These are phyloP conservation scores for Suhomyces canberraensis DNA, from an alignment of 805 yeast genomes.

Conservation along the genomic window DNA sequence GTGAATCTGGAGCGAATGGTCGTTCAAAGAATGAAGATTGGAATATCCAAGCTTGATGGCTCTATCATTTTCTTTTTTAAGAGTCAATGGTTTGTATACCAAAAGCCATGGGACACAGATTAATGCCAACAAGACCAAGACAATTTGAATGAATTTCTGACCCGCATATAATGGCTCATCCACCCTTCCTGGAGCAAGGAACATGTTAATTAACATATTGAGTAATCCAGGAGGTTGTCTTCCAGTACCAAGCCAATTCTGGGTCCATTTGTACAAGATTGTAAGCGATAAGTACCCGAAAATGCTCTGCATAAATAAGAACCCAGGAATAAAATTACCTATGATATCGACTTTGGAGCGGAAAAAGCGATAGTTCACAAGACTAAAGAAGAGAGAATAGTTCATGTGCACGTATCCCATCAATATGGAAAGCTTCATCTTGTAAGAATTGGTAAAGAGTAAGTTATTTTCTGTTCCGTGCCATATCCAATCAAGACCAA, in stretches of 20 bases:
- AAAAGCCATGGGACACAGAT: constrained; percentile 91
- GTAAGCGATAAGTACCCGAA: constrained; percentile 87
- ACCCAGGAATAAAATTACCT: constrained; percentile 93
- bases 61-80: constrained; percentile 54
- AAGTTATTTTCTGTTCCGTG: constrained; percentile 94
- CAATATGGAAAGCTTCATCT: constrained; percentile 92
- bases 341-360: constrained; percentile 72
- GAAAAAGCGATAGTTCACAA: constrained; percentile 72
- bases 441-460: constrained; percentile 89
- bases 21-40: constrained; percentile 31
- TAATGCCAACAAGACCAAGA: constrained; percentile 72
- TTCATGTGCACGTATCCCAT: constrained; percentile 96
- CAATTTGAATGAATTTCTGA: constrained; percentile 71
- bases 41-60: constrained; percentile 40
- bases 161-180: constrained; percentile 79
- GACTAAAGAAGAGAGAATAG: constrained; percentile 80
- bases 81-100: constrained; percentile 74
- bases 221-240: constrained; percentile 88
- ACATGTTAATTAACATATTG: constrained; percentile 95
- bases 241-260: constrained; percentile 79
- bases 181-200: constrained; percentile 84
- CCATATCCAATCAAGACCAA: constrained; percentile 95
- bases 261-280: constrained; percentile 90
- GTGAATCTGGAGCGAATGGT: constrained; percentile 30
- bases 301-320: constrained; percentile 92